Conservation (phyloP, 1,284 basidiomycete genomes). For the Thecaphora thlaspeos region DNA sequence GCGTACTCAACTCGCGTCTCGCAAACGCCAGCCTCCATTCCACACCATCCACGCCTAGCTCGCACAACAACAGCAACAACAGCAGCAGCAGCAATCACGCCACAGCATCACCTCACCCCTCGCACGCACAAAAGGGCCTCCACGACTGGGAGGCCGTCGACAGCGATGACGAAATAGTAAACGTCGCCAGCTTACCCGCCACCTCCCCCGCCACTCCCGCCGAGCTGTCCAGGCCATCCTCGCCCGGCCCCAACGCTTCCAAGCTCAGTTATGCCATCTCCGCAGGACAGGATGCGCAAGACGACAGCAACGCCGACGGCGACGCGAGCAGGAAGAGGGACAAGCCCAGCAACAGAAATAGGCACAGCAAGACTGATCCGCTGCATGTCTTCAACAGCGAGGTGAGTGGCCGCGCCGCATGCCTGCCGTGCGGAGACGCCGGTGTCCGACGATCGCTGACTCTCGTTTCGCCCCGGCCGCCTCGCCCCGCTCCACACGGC, state of each 20-base stretch:
- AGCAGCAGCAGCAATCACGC: slow-evolving; percentile 2
- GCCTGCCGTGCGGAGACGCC: no score
- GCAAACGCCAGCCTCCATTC: slow-evolving; percentile 20
- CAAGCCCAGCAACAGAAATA: neutral
- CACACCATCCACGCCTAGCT: slow-evolving; percentile 2
- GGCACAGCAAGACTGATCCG: slow-evolving; percentile 23
- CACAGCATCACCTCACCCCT: neutral
- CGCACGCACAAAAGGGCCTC: slow-evolving; percentile 15
- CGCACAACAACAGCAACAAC: slow-evolving; percentile 6
- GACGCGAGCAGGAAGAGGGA: slow-evolving; percentile 4
- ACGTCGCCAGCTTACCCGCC: slow-evolving; percentile 21
- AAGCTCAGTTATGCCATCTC: neutral
- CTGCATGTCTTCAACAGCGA: slow-evolving; percentile 35
- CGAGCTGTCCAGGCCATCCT: slow-evolving; percentile 27
- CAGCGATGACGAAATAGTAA: slow-evolving; percentile 38
- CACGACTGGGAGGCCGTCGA: slow-evolving; percentile 46
- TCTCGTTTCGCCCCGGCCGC: neutral
- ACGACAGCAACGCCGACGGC: slow-evolving; percentile 19
- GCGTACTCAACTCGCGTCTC: slow-evolving; percentile 39
- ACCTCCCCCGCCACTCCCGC: slow-evolving; percentile 34
- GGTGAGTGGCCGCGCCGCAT: no score
- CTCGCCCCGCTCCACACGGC: neutral
- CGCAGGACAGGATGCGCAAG: neutral
- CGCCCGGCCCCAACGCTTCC: slow-evolving; percentile 16
- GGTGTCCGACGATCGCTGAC: no score